Conservation (phyloP, 2,329 filamentous ascomycete genomes). For the Emergomyces pasteurianus region DNA sequence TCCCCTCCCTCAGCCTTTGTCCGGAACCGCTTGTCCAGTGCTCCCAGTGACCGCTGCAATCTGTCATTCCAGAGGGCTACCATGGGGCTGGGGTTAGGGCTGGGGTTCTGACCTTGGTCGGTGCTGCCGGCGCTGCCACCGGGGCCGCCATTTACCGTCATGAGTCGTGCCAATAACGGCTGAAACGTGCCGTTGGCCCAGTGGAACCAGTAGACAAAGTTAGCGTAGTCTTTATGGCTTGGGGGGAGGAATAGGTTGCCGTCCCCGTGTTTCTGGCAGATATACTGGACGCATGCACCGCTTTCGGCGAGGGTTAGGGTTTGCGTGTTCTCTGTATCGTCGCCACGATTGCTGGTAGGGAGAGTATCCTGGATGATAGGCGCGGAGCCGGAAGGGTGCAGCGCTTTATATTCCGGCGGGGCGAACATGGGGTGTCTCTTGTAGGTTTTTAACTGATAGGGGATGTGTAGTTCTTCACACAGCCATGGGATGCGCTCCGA, state of each 20-base stretch:
- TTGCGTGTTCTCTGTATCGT: neutral
- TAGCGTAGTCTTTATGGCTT: slow-evolving; percentile 39
- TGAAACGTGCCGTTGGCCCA: slow-evolving; percentile 40
- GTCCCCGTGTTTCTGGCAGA: slow-evolving; percentile 41
- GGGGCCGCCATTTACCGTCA: slow-evolving; percentile 1
- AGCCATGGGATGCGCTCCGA: slow-evolving; percentile 55
- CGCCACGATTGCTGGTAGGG: slow-evolving; percentile 9
- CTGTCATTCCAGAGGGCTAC: neutral
- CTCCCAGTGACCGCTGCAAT: slow-evolving; percentile 8
- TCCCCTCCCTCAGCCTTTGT: slow-evolving; percentile 40
- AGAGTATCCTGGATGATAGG: slow-evolving; percentile 47
- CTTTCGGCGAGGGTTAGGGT: slow-evolving; percentile 46
- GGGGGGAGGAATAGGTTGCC: slow-evolving; percentile 39
- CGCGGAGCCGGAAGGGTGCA: slow-evolving; percentile 43
- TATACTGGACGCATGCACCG: slow-evolving; percentile 50
- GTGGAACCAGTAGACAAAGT: slow-evolving; percentile 56
- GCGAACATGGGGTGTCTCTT: slow-evolving; percentile 34
- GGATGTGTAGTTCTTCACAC: slow-evolving; percentile 50
- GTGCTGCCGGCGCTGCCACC: neutral
- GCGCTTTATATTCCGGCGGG: slow-evolving; percentile 28
- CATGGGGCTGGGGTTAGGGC: neutral
- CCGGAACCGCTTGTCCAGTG: slow-evolving; percentile 29
- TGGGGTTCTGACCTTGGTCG: neutral
- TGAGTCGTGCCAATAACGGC: slow-evolving; percentile 27
- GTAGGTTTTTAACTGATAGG: slow-evolving; percentile 41